Base-by-base conservation (phyloP, 495 filamentous ascomycete genomes). In the Aspergillus baeticus region DNA sequence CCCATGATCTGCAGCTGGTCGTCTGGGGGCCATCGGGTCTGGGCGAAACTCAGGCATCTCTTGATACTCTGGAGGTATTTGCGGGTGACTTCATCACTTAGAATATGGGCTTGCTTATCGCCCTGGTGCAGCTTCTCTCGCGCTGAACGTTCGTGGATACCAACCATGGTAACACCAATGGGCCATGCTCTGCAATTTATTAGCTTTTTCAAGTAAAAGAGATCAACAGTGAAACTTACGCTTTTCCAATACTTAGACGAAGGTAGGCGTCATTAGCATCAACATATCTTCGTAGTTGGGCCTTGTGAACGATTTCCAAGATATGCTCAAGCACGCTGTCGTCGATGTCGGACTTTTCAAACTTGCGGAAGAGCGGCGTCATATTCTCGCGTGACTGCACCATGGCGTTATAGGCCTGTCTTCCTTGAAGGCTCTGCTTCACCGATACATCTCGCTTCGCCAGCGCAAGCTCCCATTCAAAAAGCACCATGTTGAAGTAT, bases 121-220 rank as follows among this genome's bases (percentile, higher is more conserved):
- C 82, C 83, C 69, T 92, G 83, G 66, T 98, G 92, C 43, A 98
- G 77, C 74, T 98, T 98, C 73, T 98, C 94, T 35, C 94, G 83
- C 6, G 94, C 93, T 42, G 86, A 91, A 58, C 94, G 85, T 75
- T 98, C 94, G 83, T 98, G 94, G 65, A 98, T 98, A 78, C 94
- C 94, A 59, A 98, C 94, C 94, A 98, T 97, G 63, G 94, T 98
- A 26, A 98, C 94, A 73, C 94, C 94, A 68, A 98, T 98, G 23
- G 94, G 94, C 94, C 94, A 98, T 20, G 94, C 94, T 58, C 81
- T 83, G 54, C 11, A 23, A 8, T 10, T 34, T 22, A 39, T 61
- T 54, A 66, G 63, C 51, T 35, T 38, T 3, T 10, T 21, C 11
- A 42, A 48, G 13, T 35, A 3, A 35, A 35, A 41, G 17, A 41